These are phyloP conservation scores for Chlorella sp. DNA, from an alignment of 139 green algal genomes.

Conservation along the genomic window DNA sequence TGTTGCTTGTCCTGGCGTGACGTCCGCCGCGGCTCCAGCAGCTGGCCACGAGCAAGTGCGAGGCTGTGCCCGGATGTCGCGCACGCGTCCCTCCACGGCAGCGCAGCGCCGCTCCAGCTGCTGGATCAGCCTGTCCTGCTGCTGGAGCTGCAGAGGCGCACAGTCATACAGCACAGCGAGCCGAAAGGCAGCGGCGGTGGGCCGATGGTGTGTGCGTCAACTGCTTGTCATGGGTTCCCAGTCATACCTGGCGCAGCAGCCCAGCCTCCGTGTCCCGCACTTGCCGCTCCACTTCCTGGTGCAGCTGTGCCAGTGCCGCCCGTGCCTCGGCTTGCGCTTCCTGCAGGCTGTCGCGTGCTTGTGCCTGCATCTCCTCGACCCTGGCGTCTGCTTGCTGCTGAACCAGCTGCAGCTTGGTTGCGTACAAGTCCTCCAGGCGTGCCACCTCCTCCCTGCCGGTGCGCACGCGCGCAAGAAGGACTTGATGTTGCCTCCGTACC, in stretches of 20 bases:
- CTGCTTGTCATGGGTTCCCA: too few species aligned
- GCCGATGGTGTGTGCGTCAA: too few species aligned
- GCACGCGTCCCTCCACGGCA: not conserved
- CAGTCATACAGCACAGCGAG: too few species aligned
- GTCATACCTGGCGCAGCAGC: not conserved
- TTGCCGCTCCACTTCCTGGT: not conserved
- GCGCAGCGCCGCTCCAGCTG: not conserved
- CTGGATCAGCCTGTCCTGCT: not conserved
- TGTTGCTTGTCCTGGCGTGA: not conserved
- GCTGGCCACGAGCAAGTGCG: not conserved
- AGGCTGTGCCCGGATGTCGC: not conserved
- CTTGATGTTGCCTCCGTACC: too few species aligned
- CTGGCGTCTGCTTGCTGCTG: not conserved
- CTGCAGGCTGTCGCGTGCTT: not conserved
- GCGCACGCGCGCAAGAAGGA: too few species aligned
- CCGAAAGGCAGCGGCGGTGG: too few species aligned
- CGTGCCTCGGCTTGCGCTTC: not conserved
- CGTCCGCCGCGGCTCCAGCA: not conserved
- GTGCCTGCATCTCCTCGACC: not conserved
- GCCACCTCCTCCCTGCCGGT: not conserved
- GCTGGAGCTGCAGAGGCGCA: not conserved
- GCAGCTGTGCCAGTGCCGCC: not conserved
- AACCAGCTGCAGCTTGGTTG: not conserved
- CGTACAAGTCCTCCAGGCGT: not conserved
- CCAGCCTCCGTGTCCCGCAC: not conserved